phyloP scores from a whole-genome alignment of 148 eudicot species.

The Silene latifolia region DNA sequence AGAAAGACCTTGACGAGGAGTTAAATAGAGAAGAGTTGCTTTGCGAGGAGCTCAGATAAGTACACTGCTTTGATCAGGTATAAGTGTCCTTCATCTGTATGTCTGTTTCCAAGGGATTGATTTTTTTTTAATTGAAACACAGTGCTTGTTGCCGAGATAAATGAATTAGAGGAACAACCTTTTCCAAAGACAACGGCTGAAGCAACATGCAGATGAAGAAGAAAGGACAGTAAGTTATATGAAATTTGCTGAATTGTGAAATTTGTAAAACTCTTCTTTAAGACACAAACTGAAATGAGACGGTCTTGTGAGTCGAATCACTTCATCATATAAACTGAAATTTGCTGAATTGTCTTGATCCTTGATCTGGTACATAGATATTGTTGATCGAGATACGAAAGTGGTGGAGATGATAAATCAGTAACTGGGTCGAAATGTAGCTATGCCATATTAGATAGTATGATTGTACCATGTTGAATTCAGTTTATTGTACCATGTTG shows the following conservation, averaged over 20 bases:
- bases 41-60: slow-evolving; percentile 80
- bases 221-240: slow-evolving; percentile 54
- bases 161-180: slow-evolving; percentile 54
- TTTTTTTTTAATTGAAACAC: slow-evolving; percentile 43
- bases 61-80: slow-evolving; percentile 24
- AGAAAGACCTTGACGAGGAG: slow-evolving; percentile 61
- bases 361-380: slow-evolving; percentile 47
- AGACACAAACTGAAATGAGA: not conserved
- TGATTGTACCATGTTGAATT: no score
- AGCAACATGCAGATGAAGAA: slow-evolving; percentile 54
- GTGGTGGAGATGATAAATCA: slow-evolving; percentile 48
- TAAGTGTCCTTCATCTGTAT: not conserved
- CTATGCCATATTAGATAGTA: slow-evolving; percentile 13
- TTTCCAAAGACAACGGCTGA: slow-evolving; percentile 41
- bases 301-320: not conserved
- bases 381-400: slow-evolving; percentile 57
- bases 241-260: slow-evolving; percentile 1
- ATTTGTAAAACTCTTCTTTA: not conserved
- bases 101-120: slow-evolving; percentile 24
- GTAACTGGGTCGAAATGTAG: not conserved
- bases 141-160: slow-evolving; percentile 49
- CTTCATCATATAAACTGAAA: no score
- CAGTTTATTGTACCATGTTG: slow-evolving; percentile 16
- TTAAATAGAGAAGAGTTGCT: slow-evolving; percentile 49
- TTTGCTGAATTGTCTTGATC: no score